Conservation (phyloP, 2,329 filamentous ascomycete species). For the Davidsoniella australis region DNA sequence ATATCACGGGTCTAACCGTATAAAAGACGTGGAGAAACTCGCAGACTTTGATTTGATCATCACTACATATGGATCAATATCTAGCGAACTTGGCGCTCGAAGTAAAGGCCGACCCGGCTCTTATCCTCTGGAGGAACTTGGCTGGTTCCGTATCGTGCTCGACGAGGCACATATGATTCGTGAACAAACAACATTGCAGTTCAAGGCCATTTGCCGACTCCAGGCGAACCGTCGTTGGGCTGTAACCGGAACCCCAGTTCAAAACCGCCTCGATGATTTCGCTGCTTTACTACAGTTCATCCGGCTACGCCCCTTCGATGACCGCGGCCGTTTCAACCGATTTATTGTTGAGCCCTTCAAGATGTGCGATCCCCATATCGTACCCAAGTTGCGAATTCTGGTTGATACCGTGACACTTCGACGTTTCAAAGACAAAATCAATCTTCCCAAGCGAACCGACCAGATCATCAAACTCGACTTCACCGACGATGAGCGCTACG, state of each 20-base stretch:
- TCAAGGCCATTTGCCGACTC: conserved; percentile 67
- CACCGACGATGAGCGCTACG: conserved; percentile 49
- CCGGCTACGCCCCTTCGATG: conserved; percentile 69
- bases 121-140: conserved; percentile 57
- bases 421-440: conserved; percentile 78
- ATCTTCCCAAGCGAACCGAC: conserved; percentile 60
- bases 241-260: conserved; percentile 90
- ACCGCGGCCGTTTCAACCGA: conserved; percentile 55
- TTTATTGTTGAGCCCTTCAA: conserved; percentile 80
- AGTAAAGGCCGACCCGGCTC: conserved; percentile 40
- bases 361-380: conserved; percentile 63
- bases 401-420: conserved; percentile 91
- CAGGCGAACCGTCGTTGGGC: conserved; percentile 78
- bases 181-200: conserved; percentile 64
- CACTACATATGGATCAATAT: conserved; percentile 80
- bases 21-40: conserved; percentile 50
- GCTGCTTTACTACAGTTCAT: conserved; percentile 76
- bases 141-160: conserved; percentile 85
- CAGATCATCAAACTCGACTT: conserved; percentile 60
- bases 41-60: conserved; percentile 68
- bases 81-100: conserved; percentile 56
- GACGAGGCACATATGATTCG: conserved; percentile 94
- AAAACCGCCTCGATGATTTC: conserved; percentile 83
- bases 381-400: conserved; percentile 71
- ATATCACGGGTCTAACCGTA: conserved; percentile 70